Evolutionary conservation across 352 stramenopile genomes (phyloP), one percentile per base, ranked within the genome.

Genomic region (Thraustochytrium sp.): DNA sequence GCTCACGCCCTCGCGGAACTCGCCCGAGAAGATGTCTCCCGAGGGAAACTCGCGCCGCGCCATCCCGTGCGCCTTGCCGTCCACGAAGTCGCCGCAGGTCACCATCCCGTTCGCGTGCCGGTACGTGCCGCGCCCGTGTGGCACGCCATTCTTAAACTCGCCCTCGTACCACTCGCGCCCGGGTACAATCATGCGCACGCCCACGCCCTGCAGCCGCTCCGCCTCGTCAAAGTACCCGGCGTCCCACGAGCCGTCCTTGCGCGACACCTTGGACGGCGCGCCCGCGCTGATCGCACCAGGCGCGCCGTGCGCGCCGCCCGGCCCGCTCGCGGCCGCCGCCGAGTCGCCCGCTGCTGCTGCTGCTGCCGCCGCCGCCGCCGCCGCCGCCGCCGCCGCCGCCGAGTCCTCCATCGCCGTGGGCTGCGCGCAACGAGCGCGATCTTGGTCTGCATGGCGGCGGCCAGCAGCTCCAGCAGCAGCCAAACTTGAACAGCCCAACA

Each of bases 161-260:
- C 74, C 74, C n/a, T 76, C 51, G n/a, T 61, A 82, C 74, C 74
- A 73, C 56, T 75, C 62, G 36, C 40, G 62, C 4, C 62, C 40
- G 38, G 37, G 37, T 1, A 54, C 40, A 8, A 51, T 18, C 62
- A 75, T 53, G 23, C 40, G 62, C 62, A 75, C 62, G 62, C 62
- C 62, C 18, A 75, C n/a, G 44, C 62, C 62, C 26, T 72, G 59
- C 0, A 72, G 16, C 13, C 34, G 13, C 16, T 49, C 31, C 34
- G 42, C 40, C 36, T 21, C 59, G 59, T 72, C 59, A 21, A 72
- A 21, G 8, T 49, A 72, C 23, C 59, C 59, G 21, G 59, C 59
- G 40, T 72, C 59, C 59, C 59, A 72, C 13, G 59, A 49, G 1
- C 59, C 59, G 40, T 72, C 59, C 40, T 72, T 72, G 59, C 31